These are phyloP conservation scores for Suillus weaverae DNA, from an alignment of 768 basidiomycete species.

Conservation along the genomic window DNA sequence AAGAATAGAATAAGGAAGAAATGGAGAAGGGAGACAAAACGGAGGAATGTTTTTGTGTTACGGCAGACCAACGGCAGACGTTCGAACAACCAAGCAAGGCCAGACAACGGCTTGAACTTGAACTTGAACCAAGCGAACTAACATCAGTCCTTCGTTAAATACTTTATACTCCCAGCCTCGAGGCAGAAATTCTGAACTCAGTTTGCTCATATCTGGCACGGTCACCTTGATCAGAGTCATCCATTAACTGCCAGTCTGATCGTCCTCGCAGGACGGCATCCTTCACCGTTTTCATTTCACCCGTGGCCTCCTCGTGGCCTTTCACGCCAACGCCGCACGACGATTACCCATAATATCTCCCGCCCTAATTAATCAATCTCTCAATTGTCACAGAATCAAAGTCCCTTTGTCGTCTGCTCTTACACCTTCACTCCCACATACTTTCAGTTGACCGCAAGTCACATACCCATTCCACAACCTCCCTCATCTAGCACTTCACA, in stretches of 20 bases:
- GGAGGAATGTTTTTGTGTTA: neutral
- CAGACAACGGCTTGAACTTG: neutral
- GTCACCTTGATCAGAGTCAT: neutral
- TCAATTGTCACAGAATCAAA: constrained; percentile 11
- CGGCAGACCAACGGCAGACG: neutral
- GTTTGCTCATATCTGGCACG: constrained; percentile 1
- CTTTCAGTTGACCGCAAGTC: constrained; percentile 28
- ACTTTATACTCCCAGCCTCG: constrained; percentile 24
- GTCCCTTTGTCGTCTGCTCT: constrained; percentile 27
- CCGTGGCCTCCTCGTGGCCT: constrained; percentile 26
- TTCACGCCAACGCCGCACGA: constrained; percentile 37
- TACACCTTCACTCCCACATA: constrained; percentile 18
- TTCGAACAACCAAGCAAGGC: neutral
- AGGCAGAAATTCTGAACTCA: constrained; percentile 21
- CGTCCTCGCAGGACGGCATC: neutral
- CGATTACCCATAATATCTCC: constrained; percentile 29
- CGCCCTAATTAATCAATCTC: constrained; percentile 32
- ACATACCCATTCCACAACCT: constrained; percentile 28
- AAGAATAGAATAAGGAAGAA: neutral
- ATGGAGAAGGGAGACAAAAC: constrained; percentile 5
- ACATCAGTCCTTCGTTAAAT: constrained; percentile 18
- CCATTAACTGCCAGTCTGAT: neutral
- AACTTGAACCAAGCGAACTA: neutral
- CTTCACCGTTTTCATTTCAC: constrained; percentile 7
- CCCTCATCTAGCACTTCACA: neutral